Conservation (phyloP, 2,329 filamentous ascomycete genomes). For the Paecilomyces dactylethromorphus region DNA sequence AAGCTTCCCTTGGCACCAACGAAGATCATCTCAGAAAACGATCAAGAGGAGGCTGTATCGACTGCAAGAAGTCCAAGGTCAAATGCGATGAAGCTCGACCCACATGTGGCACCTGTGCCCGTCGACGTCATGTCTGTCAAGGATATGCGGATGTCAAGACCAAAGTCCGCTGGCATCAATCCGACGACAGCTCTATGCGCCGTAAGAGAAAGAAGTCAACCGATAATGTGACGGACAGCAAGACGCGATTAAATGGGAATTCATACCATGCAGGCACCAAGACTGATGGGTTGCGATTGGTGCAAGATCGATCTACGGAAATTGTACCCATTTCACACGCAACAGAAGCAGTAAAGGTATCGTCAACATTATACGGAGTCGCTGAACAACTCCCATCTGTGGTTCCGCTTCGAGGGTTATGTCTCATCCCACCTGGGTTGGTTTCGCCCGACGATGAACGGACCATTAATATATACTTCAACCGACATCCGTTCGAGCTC, state of each 20-base stretch:
- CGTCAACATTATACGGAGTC: neutral
- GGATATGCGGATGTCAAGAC: slow-evolving; percentile 12
- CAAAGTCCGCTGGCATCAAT: neutral
- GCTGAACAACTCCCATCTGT: neutral
- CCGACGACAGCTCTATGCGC: slow-evolving; percentile 3
- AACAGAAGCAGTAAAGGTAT: neutral
- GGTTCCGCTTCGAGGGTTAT: neutral
- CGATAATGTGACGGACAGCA: neutral
- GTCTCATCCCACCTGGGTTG: slow-evolving; percentile 16
- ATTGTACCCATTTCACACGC: neutral
- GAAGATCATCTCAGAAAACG: neutral
- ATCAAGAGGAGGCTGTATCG: slow-evolving; percentile 9
- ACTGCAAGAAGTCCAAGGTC: slow-evolving; percentile 12
- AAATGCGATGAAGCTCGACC: slow-evolving; percentile 11
- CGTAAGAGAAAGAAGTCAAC: neutral
- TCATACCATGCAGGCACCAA: neutral
- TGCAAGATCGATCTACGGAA: too few species aligned
- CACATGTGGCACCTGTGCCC: slow-evolving; percentile 27
- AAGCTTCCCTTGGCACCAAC: too few species aligned
- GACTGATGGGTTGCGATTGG: too few species aligned
- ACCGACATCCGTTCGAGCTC: slow-evolving; percentile 20
- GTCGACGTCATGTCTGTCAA: slow-evolving; percentile 21
- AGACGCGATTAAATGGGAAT: neutral
- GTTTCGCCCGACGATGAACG: slow-evolving; percentile 18
- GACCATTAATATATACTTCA: slow-evolving; percentile 23